phyloP scores from a whole-genome alignment of 169 alveolate species.

The Cyclospora cayetanensis region DNA sequence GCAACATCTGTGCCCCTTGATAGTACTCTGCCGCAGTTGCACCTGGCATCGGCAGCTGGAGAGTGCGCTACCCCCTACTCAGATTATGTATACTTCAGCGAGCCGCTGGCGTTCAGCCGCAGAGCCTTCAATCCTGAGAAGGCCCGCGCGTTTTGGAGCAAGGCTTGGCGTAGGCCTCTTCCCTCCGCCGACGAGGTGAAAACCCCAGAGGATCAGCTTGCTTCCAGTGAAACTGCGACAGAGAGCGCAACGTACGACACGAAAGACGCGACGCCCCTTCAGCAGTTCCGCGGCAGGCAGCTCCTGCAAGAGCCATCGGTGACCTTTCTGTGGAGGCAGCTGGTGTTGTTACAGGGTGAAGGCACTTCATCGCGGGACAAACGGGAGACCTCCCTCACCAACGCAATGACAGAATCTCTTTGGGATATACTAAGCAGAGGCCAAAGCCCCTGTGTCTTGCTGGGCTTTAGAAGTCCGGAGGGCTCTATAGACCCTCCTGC shows the following conservation, averaged over 20 bases:
- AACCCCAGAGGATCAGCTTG: too few species aligned
- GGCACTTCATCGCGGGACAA: background rate
- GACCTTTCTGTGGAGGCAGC: constrained; percentile 8
- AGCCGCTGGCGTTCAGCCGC: background rate
- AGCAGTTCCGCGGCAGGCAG: background rate
- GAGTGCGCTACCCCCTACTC: background rate
- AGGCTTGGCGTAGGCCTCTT: background rate
- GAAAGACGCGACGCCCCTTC: background rate
- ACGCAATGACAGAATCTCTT: background rate
- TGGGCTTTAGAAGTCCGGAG: background rate
- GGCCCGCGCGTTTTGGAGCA: background rate
- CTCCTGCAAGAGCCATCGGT: constrained; percentile 14
- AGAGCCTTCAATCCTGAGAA: background rate
- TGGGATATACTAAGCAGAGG: background rate
- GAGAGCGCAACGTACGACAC: background rate
- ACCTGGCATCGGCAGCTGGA: background rate
- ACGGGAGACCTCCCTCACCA: background rate
- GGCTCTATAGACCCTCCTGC: background rate
- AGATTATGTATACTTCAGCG: constrained; percentile 4
- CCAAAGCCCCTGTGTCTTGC: constrained; percentile 17
- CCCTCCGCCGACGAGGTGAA: too few species aligned
- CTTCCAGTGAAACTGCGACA: constrained; percentile 26
- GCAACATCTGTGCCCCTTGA: too few species aligned
- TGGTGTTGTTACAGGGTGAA: too few species aligned
- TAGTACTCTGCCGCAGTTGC: background rate